phyloP scores from a whole-genome alignment of 352 stramenopile species.

The Globisporangium sylvaticum region DNA sequence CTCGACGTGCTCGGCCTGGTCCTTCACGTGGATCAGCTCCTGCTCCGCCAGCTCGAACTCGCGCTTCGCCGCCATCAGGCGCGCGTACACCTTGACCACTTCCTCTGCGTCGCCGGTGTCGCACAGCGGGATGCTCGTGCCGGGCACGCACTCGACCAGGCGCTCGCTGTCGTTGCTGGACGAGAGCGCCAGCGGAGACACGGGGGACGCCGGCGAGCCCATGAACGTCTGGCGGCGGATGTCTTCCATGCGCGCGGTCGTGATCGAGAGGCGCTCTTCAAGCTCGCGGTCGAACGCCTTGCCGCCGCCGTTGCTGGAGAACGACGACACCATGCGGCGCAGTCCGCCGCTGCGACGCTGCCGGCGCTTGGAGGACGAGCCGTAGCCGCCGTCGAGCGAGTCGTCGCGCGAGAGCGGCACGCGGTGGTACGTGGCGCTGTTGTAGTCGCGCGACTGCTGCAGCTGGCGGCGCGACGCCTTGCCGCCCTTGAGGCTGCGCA shows the following conservation, averaged over 20 bases:
- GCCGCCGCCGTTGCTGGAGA: conserved; percentile 5
- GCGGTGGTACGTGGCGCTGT: conserved; percentile 15
- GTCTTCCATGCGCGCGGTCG: conserved; percentile 18
- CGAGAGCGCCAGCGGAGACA: conserved; percentile 8
- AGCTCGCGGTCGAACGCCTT: conserved; percentile 17
- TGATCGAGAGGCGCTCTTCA: conserved; percentile 16
- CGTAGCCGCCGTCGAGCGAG: background rate
- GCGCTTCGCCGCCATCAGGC: conserved; percentile 17
- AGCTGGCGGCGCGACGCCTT: conserved; percentile 10
- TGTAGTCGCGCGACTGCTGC: conserved; percentile 16
- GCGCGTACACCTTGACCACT: conserved; percentile 21
- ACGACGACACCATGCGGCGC: conserved; percentile 11
- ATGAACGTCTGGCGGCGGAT: conserved; percentile 17
- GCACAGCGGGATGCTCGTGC: conserved; percentile 14
- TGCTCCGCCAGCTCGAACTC: conserved; percentile 18
- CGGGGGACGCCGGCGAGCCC: conserved; percentile 8
- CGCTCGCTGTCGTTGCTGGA: conserved; percentile 9
- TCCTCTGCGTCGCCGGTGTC: conserved; percentile 16
- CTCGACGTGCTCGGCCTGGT: conserved; percentile 11
- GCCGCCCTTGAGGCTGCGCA: conserved; percentile 14
- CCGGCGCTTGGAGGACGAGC: background rate
- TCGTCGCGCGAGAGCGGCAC: conserved; percentile 8
- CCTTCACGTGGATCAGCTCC: conserved; percentile 19
- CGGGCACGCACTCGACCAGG: conserved; percentile 13
- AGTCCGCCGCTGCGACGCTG: background rate